phyloP scores from a whole-genome alignment of 2,329 filamentous ascomycete species.

The Periconia digitata region DNA sequence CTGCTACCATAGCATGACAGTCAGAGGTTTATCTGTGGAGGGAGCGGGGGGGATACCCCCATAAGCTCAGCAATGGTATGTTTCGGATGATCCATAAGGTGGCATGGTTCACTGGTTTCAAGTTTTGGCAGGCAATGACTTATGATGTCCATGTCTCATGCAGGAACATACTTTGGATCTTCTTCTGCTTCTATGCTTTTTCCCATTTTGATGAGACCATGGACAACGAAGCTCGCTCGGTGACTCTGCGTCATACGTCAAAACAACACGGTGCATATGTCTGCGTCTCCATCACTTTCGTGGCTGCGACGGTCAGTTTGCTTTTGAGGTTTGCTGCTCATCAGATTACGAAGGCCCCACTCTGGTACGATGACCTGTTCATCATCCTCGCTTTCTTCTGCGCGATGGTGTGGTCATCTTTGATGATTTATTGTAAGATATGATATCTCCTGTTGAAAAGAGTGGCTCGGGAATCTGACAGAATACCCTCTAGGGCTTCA shows the following conservation, averaged over 20 bases:
- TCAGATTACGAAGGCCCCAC: slow-evolving; percentile 5
- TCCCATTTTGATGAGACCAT: not conserved
- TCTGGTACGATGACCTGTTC: slow-evolving; percentile 13
- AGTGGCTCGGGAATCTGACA: not conserved
- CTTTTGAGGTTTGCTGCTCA: slow-evolving; percentile 7
- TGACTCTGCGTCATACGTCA: no score
- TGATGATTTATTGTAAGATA: slow-evolving; percentile 14
- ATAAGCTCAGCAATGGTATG: not conserved
- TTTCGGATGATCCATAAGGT: not conserved
- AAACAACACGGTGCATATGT: slow-evolving; percentile 4
- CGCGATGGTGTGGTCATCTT: slow-evolving; percentile 6
- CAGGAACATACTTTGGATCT: no score
- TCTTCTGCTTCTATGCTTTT: no score
- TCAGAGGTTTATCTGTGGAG: not conserved
- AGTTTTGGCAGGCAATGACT: not conserved
- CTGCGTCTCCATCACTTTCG: slow-evolving; percentile 12
- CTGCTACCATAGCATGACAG: not conserved
- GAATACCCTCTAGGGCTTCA: slow-evolving; percentile 8
- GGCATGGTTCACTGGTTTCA: not conserved
- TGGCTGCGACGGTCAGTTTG: slow-evolving; percentile 6
- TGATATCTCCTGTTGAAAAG: not conserved
- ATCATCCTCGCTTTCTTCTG: slow-evolving; percentile 9
- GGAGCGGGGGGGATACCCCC: not conserved
- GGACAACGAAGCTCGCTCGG: not conserved
- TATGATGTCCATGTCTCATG: not conserved